Base-by-base conservation (phyloP, 768 basidiomycete genomes). In the Trametes coccinea region DNA sequence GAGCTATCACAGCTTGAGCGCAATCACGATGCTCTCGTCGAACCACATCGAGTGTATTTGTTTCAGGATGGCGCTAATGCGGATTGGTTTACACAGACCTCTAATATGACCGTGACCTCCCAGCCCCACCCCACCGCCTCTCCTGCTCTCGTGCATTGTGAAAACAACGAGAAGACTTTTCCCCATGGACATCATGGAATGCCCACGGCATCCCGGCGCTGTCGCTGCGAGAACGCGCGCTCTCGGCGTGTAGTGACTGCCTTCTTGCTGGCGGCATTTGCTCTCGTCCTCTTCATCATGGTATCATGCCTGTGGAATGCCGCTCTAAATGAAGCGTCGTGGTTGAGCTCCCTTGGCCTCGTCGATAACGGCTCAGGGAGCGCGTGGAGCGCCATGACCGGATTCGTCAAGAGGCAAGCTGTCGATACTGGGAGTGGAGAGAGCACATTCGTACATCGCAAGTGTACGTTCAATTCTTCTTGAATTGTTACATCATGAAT, bases 371-470 rank as follows among this genome's bases (percentile, higher is more conserved):
- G 58, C 17, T 59, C 52, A 2, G 58, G 59, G 5, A 56, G 58
- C 49, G 37, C 62, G 5, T 64, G 62, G 62, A 51, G 54, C 4
- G 54, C 54, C 10, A 47, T 64, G 48, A n/a, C 45, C 39, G 59
- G 59, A 2, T 56, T 64, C 34, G 59, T 64, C 8, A 64, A 64
- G 62, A 53, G 62, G 14, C 61, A 62, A 41, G 54, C 62, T 2
- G 30, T 47, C 43, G 57, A 58, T 17, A 58, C 27, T 34, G 52
- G 45, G 2, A 53, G 14, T 31, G 43, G 40, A 3, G 33, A 58
- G 17, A 47, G 53, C 27, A 52, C 58, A 4, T 64, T 64, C 47
- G 53, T 64, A 7, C 27, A 64, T 30, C 47, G 48, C 3, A 64
- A 64, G 31, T 57, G 62, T 64, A 27, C 9, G 62, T 47, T 17